These are phyloP conservation scores for Mollisia scopiformis DNA, from an alignment of 2,329 filamentous ascomycete genomes.

Conservation along the genomic window DNA sequence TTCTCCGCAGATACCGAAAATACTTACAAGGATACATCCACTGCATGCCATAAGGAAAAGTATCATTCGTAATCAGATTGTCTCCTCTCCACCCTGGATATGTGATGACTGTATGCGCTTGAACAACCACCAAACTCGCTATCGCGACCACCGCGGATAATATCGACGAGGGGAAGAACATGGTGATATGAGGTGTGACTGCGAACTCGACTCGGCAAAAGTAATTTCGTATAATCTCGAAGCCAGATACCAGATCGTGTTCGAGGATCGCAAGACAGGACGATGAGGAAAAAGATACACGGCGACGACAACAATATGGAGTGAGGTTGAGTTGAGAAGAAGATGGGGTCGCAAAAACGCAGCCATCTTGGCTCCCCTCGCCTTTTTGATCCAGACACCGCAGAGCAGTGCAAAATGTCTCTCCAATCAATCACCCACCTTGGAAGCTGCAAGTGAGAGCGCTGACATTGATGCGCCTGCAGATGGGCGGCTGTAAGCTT, in stretches of 20 bases:
- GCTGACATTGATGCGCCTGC: background rate
- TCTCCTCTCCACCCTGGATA: conserved; percentile 45
- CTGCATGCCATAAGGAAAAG: conserved; percentile 41
- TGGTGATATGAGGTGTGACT: background rate
- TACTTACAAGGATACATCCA: conserved; percentile 43
- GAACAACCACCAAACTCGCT: conserved; percentile 28
- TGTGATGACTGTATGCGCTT: conserved; percentile 44
- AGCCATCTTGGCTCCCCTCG: background rate
- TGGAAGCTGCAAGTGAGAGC: background rate
- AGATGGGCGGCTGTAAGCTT: conserved; percentile 2
- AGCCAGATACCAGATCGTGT: conserved; percentile 1
- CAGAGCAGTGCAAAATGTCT: no score
- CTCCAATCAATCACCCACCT: background rate
- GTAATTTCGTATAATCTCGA: background rate
- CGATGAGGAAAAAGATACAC: background rate
- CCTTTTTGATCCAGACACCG: conserved; percentile 3
- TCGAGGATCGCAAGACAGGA: background rate
- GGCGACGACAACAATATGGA: no score
- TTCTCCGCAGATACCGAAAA: conserved; percentile 6
- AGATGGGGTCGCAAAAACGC: conserved; percentile 1
- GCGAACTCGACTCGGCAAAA: background rate
- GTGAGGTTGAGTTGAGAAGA: no score
- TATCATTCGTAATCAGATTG: conserved; percentile 41
- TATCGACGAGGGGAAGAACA: conserved; percentile 4
- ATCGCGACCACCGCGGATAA: conserved; percentile 21